Evolutionary conservation across 495 filamentous ascomycete species (phyloP), one percentile per base, ranked within the genome.

Genomic region (Physcia stellaris): DNA sequence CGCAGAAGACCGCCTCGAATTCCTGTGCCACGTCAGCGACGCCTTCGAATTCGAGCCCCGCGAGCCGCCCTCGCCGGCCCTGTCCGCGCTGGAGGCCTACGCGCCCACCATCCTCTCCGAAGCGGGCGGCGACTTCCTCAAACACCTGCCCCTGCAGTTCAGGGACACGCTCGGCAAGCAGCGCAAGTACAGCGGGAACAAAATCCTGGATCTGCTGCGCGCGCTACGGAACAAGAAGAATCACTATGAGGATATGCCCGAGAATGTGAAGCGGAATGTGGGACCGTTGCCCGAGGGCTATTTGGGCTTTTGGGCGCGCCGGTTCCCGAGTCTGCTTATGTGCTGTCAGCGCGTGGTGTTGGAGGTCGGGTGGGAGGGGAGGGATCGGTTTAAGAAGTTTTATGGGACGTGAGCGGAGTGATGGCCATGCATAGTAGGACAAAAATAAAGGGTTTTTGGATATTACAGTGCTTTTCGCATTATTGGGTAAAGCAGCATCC

Each of bases 201-300:
- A 72, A 31, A 69, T 98, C 56, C 60, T 96, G 35, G 90, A 98
- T 62, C 63, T 98, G 16, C 58, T 96, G 17, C 75, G 90, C 4
- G 92, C 86, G 6, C 61, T 98, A 42, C 67, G 90, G n/a, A 98
- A 98, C 55, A 98, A 98, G 68, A 78, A 79, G 43, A 83, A 90
- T 43, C 88, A 96, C 57, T 92, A 88, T 58, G 81, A 94, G 43
- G 82, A 95, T 45, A 78, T 98, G 73, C 73, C 80, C 7, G 79
- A 83, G 7, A 55, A 74, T 31, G 70, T 93, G 41, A 86, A 86
- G 62, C 67, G 73, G 49, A 68, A 77, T 48, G 83, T 95, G 38
- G 88, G 86, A 1, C 61, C 77, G 4, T 53, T 94, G 47, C 83
- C 87, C 0, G 80, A 83, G 17, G 86, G 85, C 0, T 98, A 94